Conservation (phyloP, 208 protist genomes). For the Trypanosoma brucei region DNA sequence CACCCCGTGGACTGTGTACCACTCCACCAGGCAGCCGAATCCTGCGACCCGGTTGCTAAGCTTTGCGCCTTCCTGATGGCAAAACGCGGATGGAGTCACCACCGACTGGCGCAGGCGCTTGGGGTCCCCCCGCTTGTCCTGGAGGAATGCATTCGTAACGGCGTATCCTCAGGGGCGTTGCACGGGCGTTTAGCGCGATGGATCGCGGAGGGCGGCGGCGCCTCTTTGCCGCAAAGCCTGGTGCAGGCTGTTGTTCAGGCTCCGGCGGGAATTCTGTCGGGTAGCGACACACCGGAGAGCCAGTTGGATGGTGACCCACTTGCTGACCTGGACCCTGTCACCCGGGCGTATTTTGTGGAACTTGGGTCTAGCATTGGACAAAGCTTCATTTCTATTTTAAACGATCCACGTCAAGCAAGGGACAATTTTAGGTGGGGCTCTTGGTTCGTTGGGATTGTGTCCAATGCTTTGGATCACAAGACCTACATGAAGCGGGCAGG, state of each 20-base stretch:
- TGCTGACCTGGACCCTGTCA: constrained; percentile 53
- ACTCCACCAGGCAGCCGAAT: neutral
- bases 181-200: constrained; percentile 58
- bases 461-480: constrained; percentile 64
- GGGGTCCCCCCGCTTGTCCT: constrained; percentile 64
- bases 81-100: constrained; percentile 29
- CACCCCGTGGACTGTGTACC: neutral
- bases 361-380: constrained; percentile 78
- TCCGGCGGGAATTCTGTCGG: constrained; percentile 16
- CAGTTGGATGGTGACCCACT: constrained; percentile 31
- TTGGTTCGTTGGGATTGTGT: constrained; percentile 68
- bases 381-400: constrained; percentile 88
- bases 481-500: constrained; percentile 7
- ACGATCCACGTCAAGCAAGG: constrained; percentile 48
- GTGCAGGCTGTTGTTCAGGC: constrained; percentile 36
- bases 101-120: constrained; percentile 39
- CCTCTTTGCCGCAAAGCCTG: constrained; percentile 31
- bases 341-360: constrained; percentile 62
- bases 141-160: constrained; percentile 73
- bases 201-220: constrained; percentile 38
- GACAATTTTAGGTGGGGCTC: constrained; percentile 36
- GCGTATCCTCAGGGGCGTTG: constrained; percentile 52
- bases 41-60: constrained; percentile 40
- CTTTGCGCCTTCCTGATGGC: constrained; percentile 72
- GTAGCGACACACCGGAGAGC: constrained; percentile 1